These are phyloP conservation scores for Brassica carinata DNA, from an alignment of 345 rosid genomes.

Conservation along the genomic window DNA sequence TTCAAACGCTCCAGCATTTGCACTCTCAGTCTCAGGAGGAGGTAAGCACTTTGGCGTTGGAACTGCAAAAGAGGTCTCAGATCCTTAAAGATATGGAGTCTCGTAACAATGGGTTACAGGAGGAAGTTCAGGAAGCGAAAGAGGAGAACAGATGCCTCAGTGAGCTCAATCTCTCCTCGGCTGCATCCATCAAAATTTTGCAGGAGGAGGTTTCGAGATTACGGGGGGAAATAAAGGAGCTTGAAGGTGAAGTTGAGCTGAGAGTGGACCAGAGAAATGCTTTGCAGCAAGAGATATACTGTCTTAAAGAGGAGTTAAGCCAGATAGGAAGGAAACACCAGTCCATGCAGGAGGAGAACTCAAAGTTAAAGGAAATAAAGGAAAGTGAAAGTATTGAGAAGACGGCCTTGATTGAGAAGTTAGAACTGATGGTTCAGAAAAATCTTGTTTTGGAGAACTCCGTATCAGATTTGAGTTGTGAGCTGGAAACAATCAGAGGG, in stretches of 20 bases:
- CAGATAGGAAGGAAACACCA: slow-evolving; percentile 67
- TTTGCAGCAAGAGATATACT: slow-evolving; percentile 96
- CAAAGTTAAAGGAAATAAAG: slow-evolving; percentile 51
- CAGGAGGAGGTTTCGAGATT: slow-evolving; percentile 69
- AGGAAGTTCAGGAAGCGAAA: slow-evolving; percentile 58
- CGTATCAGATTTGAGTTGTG: slow-evolving; percentile 79
- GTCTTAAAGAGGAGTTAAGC: slow-evolving; percentile 90
- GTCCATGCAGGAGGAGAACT: slow-evolving; percentile 63
- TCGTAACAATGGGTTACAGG: slow-evolving; percentile 54
- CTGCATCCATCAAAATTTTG: slow-evolving; percentile 63
- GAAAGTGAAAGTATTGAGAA: slow-evolving; percentile 64
- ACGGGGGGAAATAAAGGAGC: slow-evolving; percentile 72
- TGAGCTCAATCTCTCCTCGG: slow-evolving; percentile 71
- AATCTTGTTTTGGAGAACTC: slow-evolving; percentile 83
- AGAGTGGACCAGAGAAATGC: slow-evolving; percentile 91
- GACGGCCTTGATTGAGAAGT: slow-evolving; percentile 59
- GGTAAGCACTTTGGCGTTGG: slow-evolving; percentile 65
- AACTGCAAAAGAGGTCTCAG: slow-evolving; percentile 63
- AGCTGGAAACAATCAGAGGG: slow-evolving; percentile 72
- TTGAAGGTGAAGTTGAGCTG: slow-evolving; percentile 90
- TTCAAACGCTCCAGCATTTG: slow-evolving; percentile 89
- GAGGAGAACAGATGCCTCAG: slow-evolving; percentile 60
- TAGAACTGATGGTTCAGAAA: slow-evolving; percentile 78
- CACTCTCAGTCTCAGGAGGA: slow-evolving; percentile 98
- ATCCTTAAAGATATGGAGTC: slow-evolving; percentile 67